phyloP scores from a whole-genome alignment of 192 early-diverging fungal species.

The Chytriomyces sp. region DNA sequence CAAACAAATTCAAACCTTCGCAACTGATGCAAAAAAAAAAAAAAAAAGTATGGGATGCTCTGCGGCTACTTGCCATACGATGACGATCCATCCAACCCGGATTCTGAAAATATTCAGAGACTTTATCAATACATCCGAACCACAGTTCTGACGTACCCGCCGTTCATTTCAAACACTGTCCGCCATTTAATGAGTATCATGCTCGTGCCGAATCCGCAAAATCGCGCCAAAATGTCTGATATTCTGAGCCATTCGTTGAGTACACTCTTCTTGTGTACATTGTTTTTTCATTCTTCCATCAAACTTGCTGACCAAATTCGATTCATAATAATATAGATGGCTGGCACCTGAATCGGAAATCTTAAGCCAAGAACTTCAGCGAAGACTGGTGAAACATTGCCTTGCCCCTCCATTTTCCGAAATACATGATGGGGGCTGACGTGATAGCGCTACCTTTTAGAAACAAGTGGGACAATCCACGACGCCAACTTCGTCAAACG shows the following conservation, averaged over 20 bases:
- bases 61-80: slow-evolving; percentile 68
- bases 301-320: slow-evolving; percentile 19
- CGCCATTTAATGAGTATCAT: slow-evolving; percentile 53
- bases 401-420: neutral
- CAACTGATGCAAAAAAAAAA: neutral
- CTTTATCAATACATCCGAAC: slow-evolving; percentile 67
- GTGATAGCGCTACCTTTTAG: neutral
- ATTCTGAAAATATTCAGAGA: slow-evolving; percentile 63
- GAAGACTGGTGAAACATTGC: slow-evolving; percentile 19
- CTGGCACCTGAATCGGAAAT: slow-evolving; percentile 44
- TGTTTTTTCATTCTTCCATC: neutral
- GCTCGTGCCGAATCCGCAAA: slow-evolving; percentile 60
- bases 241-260: slow-evolving; percentile 69
- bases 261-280: neutral
- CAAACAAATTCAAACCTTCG: neutral
- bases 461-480: slow-evolving; percentile 6
- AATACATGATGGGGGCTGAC: neutral
- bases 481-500: no score
- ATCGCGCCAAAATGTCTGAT: slow-evolving; percentile 56
- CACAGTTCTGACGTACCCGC: slow-evolving; percentile 60
- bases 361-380: slow-evolving; percentile 37
- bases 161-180: slow-evolving; percentile 53
- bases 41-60: slow-evolving; percentile 61
- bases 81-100: slow-evolving; percentile 65
- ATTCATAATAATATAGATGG: slow-evolving; percentile 28